Evolutionary conservation across 2,329 filamentous ascomycete species (phyloP).

Genomic region (Colletotrichum sp.): DNA sequence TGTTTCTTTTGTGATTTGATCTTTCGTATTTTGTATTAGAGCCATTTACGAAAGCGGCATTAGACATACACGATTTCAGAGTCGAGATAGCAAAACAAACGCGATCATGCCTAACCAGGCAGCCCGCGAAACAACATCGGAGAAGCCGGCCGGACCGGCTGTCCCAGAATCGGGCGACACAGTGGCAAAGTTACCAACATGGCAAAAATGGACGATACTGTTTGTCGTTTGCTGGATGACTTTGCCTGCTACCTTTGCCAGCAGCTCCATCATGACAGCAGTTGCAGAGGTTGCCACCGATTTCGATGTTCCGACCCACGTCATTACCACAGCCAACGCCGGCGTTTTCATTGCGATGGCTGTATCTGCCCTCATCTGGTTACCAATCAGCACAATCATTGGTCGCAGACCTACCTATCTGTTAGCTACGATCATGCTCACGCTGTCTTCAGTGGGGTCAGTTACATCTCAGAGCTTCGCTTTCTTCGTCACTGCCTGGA

Average conservation of each 20-base stretch:
- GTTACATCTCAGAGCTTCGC: background rate
- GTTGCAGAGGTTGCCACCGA: conserved; percentile 74
- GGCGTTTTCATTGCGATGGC: conserved; percentile 78
- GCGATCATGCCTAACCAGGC: background rate
- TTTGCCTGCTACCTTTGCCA: conserved; percentile 74
- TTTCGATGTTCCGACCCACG: conserved; percentile 67
- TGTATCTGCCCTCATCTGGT: conserved; percentile 71
- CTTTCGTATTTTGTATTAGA: background rate
- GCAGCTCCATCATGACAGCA: conserved; percentile 75
- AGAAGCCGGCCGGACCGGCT: background rate
- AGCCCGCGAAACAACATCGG: background rate
- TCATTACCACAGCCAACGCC: conserved; percentile 78
- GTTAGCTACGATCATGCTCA: background rate
- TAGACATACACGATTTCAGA: background rate
- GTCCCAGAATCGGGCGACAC: background rate
- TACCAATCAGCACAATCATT: conserved; percentile 62
- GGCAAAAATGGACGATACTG: conserved; percentile 21
- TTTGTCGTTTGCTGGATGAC: conserved; percentile 25
- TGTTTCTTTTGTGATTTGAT: background rate
- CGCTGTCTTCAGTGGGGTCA: background rate
- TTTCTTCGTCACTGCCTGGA: background rate
- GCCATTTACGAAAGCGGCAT: background rate
- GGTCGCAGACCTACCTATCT: background rate
- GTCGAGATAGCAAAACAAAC: background rate
- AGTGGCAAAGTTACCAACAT: background rate